These are phyloP conservation scores for Aspergillus pseudonomiae DNA, from an alignment of 2,329 filamentous ascomycete genomes.

Conservation along the genomic window DNA sequence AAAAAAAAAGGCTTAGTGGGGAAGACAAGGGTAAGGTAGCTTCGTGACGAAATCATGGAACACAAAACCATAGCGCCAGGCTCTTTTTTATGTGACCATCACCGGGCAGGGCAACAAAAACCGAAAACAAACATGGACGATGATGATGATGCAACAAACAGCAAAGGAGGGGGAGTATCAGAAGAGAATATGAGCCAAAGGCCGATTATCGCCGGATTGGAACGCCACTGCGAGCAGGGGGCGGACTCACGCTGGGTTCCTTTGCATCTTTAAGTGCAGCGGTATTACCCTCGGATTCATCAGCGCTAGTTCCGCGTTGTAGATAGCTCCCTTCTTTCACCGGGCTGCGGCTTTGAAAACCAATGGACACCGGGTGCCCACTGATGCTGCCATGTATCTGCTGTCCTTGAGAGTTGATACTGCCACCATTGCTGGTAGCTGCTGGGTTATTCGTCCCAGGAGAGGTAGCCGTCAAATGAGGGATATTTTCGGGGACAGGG, in stretches of 20 bases:
- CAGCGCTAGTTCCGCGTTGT: constrained; percentile 76
- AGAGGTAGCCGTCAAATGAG: constrained; percentile 75
- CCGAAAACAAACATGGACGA: neutral
- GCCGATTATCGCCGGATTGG: constrained; percentile 63
- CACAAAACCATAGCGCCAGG: constrained; percentile 38
- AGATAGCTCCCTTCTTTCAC: constrained; percentile 90
- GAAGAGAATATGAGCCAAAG: constrained; percentile 4
- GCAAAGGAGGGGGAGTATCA: constrained; percentile 15
- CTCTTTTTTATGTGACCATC: constrained; percentile 33
- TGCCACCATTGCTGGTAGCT: constrained; percentile 33
- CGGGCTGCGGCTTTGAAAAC: constrained; percentile 70
- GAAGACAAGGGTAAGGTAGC: neutral
- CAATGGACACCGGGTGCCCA: constrained; percentile 41
- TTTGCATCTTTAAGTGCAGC: constrained; percentile 48
- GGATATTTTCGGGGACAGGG: constrained; percentile 92
- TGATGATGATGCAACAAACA: constrained; percentile 1
- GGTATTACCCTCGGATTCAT: constrained; percentile 40
- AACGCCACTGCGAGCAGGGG: constrained; percentile 56
- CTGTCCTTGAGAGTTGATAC: constrained; percentile 38
- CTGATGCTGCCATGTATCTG: constrained; percentile 48
- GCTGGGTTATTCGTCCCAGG: constrained; percentile 41
- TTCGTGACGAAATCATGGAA: constrained; percentile 15
- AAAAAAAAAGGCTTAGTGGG: neutral
- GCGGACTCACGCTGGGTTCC: constrained; percentile 49
- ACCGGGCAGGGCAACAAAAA: constrained; percentile 16